Conservation (phyloP, 2,329 filamentous ascomycete species). For the Colletotrichum sp. region DNA sequence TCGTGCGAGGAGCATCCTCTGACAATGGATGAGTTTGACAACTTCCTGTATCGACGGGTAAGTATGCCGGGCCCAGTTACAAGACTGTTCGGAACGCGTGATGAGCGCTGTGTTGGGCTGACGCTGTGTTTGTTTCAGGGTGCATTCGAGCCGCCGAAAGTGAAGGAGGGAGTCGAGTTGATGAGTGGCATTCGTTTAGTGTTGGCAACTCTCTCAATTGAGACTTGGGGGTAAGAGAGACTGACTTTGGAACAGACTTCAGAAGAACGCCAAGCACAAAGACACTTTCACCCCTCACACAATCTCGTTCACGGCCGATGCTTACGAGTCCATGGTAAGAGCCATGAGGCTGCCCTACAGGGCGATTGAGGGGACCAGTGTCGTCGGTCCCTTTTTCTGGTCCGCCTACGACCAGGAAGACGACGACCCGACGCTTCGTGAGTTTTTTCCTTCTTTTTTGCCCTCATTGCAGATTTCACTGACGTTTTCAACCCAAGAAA, state of each 20-base stretch:
- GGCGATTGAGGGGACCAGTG: conserved; percentile 62
- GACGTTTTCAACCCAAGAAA: conserved; percentile 44
- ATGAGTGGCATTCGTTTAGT: conserved; percentile 59
- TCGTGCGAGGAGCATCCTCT: conserved; percentile 56
- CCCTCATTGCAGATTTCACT: neutral
- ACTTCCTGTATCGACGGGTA: conserved; percentile 58
- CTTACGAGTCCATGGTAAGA: conserved; percentile 62
- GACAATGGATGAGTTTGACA: conserved; percentile 60
- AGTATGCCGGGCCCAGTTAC: conserved; percentile 24
- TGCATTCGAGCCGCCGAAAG: conserved; percentile 53
- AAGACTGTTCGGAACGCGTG: neutral
- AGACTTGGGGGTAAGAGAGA: neutral
- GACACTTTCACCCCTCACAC: conserved; percentile 63
- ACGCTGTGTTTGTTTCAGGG: conserved; percentile 43
- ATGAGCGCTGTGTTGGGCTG: neutral
- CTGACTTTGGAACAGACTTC: conserved; percentile 47
- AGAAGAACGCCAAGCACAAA: conserved; percentile 58
- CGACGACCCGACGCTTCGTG: conserved; percentile 61
- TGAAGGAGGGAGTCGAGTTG: conserved; percentile 47
- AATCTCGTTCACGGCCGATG: conserved; percentile 55
- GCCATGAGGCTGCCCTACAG: conserved; percentile 58
- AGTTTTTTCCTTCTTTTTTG: conserved; percentile 25
- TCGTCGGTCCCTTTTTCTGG: conserved; percentile 71
- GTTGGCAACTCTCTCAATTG: conserved; percentile 41
- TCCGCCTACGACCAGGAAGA: conserved; percentile 61